phyloP scores from a whole-genome alignment of 139 green algal genomes.

The Coccomyxa sp. region DNA sequence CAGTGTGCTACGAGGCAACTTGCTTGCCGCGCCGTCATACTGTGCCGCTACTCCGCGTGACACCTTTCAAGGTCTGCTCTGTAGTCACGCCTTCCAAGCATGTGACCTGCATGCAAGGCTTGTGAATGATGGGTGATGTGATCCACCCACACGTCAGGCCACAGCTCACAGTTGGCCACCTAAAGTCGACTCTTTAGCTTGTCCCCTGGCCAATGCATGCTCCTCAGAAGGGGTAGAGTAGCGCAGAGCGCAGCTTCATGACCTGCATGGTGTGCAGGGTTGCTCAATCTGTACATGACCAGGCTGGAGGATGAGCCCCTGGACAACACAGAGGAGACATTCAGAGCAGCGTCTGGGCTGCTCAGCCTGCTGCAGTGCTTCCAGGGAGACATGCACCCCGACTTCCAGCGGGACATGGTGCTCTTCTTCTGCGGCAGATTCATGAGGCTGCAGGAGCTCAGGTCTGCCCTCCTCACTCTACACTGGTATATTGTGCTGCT shows the following conservation, averaged over 20 bases:
- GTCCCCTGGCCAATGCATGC: too few relatives aligned
- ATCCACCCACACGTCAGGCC: too few relatives aligned
- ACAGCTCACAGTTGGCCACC: too few relatives aligned
- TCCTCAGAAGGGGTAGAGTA: too few relatives aligned
- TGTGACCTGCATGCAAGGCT: neutral
- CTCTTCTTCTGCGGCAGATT: constrained; percentile 22
- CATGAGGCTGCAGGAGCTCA: neutral
- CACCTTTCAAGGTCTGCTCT: constrained; percentile 21
- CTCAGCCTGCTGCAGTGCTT: constrained; percentile 30
- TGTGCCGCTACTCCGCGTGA: constrained; percentile 7
- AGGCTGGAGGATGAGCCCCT: constrained; percentile 19
- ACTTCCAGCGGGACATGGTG: constrained; percentile 27
- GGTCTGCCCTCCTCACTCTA: neutral
- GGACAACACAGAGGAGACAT: constrained; percentile 23
- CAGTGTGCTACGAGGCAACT: constrained; percentile 26
- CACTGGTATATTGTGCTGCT: too few relatives aligned
- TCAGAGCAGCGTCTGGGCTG: constrained; percentile 21
- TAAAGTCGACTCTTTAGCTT: too few relatives aligned
- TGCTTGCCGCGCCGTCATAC: constrained; percentile 31
- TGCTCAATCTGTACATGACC: constrained; percentile 26
- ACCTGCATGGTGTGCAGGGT: constrained; percentile 2
- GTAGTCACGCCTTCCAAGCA: neutral
- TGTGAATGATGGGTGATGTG: neutral
- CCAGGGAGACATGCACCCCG: constrained; percentile 22
- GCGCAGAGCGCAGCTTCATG: neutral